Base-by-base conservation (phyloP, 2,329 filamentous ascomycete species). In the Claviceps pusilla region DNA sequence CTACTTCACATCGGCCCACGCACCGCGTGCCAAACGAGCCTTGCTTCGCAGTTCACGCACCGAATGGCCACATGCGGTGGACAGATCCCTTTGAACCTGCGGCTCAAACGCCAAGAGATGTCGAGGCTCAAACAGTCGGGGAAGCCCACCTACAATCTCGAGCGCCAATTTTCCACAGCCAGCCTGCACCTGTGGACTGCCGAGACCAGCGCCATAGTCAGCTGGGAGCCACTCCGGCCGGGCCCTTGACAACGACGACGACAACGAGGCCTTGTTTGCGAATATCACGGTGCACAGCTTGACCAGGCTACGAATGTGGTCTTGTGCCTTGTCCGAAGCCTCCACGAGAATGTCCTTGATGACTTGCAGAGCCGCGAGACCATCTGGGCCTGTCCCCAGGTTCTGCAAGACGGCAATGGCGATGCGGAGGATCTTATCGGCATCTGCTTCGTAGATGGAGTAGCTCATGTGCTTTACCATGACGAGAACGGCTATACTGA, bases 31-130 rank as follows among this genome's bases (percentile, higher is more conserved):
- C 55, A 64, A 59, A 52, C 77, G 68, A 19, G 78, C 78, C 49
- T 68, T 69, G 54, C 68, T 73, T 49, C 79, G 70, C 48, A 80
- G 69, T 56, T 77, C 76, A 48, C 79, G 68, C 9, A 78, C 73
- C 6, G 67, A 64, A 58, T 81, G 77, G 1, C 78, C 78, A 51
- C 77, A 78, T 1, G 77, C 76, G 9, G 68, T 59, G 1, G 73
- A 71, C 56, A 82, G 60, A 52, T 76, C 70, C 4, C 74, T 68
- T 56, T 73, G 68, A 47, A 79, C 69, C 52, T 65, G 66, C 33
- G 69, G 69, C 47, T 70, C 70, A 58, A 73, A 69, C 0, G 73
- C 66, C 50, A 77, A 59, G 24, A 80, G 61, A 49, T 73, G 64
- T 6, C 71, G 66, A 11, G 73, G 67, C 55, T 79, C 77, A 58